Evolutionary conservation across 2,329 filamentous ascomycete genomes (phyloP).

Genomic region (Tolypocladium pustulatum): DNA sequence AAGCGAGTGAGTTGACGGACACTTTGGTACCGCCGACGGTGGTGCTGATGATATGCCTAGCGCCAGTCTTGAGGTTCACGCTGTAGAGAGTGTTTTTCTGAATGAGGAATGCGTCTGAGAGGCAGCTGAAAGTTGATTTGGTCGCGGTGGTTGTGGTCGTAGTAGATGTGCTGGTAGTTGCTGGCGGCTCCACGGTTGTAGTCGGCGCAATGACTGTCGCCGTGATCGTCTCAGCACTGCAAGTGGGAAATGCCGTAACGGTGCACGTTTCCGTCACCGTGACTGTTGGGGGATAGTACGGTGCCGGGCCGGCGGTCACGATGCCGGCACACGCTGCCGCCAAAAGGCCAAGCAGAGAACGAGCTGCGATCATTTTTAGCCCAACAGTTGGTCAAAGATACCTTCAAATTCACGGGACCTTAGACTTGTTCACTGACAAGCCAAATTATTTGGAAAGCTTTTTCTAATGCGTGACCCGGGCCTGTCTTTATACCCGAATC

Average conservation of each 20-base stretch:
- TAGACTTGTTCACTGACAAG: no score
- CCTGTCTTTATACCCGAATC: neutral
- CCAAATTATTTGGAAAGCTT: no score
- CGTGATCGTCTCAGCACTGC: neutral
- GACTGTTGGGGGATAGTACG: neutral
- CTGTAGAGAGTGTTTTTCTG: neutral
- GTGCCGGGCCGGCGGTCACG: neutral
- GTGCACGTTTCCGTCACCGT: neutral
- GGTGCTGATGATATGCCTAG: neutral
- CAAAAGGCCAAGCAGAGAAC: neutral
- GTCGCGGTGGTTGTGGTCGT: neutral
- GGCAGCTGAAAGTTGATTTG: neutral
- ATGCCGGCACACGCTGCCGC: neutral
- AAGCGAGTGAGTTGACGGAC: neutral
- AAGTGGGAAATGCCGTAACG: neutral
- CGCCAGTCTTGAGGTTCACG: neutral
- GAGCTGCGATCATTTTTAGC: neutral
- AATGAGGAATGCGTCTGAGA: neutral
- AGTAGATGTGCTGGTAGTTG: neutral
- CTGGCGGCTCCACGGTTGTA: neutral
- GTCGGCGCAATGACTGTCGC: neutral
- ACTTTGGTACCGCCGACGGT: neutral
- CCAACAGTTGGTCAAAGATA: neutral
- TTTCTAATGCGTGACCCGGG: neutral
- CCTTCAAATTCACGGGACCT: no score